Percentiles rank a stretch among this genome's conserved stretches.
phyloP scores from a whole-genome alignment of 2,329 filamentous ascomycete species.

The Aspergillus tanneri region DNA sequence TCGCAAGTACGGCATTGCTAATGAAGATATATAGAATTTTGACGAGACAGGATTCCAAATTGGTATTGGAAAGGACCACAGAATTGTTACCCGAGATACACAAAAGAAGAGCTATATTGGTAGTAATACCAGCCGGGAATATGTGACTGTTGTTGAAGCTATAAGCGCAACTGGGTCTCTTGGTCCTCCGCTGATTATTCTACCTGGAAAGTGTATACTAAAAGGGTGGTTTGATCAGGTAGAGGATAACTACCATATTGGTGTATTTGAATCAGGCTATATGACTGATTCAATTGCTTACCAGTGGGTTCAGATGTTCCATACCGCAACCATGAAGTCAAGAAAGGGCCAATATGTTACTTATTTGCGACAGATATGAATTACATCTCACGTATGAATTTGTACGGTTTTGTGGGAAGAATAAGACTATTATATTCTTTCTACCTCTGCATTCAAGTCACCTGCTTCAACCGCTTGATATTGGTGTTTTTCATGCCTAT shows the following conservation, averaged over 20 bases:
- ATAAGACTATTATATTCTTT: neutral
- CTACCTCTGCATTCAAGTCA: neutral
- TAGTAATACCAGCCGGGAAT: conserved; percentile 5
- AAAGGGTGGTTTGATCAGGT: neutral
- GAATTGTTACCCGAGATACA: conserved; percentile 2
- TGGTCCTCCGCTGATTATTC: conserved; percentile 3
- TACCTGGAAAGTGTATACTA: neutral
- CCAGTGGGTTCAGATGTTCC: neutral
- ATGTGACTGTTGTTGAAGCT: conserved; percentile 3
- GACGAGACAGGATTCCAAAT: conserved; percentile 5
- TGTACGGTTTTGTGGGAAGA: neutral
- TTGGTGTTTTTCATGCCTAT: neutral
- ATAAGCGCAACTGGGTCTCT: neutral
- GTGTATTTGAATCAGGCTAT: neutral
- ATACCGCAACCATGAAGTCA: neutral
- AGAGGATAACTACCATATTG: neutral
- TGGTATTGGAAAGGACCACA: conserved; percentile 4
- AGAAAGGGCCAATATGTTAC: neutral
- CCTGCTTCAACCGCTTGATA: neutral
- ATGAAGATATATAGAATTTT: conserved; percentile 4
- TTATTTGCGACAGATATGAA: neutral
- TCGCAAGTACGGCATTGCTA: neutral
- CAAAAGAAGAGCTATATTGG: neutral
- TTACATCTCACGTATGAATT: neutral
- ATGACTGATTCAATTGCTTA: neutral